Conservation (phyloP, 176 grass and related monocot species). For the Oryza punctata region DNA sequence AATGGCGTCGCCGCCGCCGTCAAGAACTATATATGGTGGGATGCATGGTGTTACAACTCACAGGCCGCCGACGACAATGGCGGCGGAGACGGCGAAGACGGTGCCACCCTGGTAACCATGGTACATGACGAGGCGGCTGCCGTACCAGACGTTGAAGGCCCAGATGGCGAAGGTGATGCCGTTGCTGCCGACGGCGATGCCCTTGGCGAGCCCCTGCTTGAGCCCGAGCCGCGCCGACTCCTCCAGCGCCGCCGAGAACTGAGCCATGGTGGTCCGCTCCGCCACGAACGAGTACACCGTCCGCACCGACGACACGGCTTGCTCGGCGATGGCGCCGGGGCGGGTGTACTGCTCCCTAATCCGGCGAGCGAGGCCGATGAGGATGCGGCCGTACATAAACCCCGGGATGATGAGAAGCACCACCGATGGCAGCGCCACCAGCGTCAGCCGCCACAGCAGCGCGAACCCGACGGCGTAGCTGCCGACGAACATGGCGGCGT, state of each 20-base stretch:
- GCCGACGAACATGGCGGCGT: slow-evolving; percentile 65
- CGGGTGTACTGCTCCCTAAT: slow-evolving; percentile 76
- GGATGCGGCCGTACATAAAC: slow-evolving; percentile 80
- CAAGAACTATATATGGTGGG: too few relatives aligned
- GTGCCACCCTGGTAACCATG: slow-evolving; percentile 78
- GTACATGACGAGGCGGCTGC: slow-evolving; percentile 95
- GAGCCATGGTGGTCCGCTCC: slow-evolving; percentile 61
- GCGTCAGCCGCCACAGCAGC: slow-evolving; percentile 69
- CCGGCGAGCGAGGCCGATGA: slow-evolving; percentile 69
- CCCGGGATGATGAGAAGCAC: slow-evolving; percentile 85
- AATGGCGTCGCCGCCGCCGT: neutral
- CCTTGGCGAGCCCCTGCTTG: slow-evolving; percentile 89
- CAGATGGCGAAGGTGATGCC: slow-evolving; percentile 85
- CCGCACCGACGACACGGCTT: slow-evolving; percentile 80
- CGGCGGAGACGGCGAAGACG: slow-evolving; percentile 73
- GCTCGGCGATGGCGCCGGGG: slow-evolving; percentile 72
- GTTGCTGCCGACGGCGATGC: slow-evolving; percentile 86
- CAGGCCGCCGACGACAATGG: slow-evolving; percentile 74
- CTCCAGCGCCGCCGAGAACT: slow-evolving; percentile 70
- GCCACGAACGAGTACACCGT: slow-evolving; percentile 91
- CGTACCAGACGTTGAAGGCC: slow-evolving; percentile 90
- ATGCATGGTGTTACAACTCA: too few relatives aligned
- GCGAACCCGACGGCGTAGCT: slow-evolving; percentile 76
- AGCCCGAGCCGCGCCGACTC: slow-evolving; percentile 72
- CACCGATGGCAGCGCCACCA: slow-evolving; percentile 73